Evolutionary conservation across 306 rosid species (phyloP), one percentile per base, ranked within the genome.

Genomic region (Datisca glomerata): DNA sequence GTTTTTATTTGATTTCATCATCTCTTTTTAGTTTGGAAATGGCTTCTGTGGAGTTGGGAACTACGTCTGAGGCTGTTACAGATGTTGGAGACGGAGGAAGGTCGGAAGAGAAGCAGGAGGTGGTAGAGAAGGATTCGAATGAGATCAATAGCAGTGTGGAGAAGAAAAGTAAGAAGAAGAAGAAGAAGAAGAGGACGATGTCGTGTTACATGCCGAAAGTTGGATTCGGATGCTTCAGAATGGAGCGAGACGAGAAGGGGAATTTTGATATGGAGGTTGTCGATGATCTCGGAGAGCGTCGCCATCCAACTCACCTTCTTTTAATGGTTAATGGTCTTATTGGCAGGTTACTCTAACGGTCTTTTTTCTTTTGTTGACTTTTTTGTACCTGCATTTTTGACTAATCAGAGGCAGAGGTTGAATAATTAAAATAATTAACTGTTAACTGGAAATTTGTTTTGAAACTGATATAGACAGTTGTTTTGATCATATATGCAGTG

Each of bases 261-360:
- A 55, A 50, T 61, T 57, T 71, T 21, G 92, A 81, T 49, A 68
- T 81, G 41, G 74, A 75, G 55, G 64, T 68, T 46, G 70, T 65
- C 37, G 76, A 69, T 47, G 58, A 44, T n/a, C 60, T 55, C 53
- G 67, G 59, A 18, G 48, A 40, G 9, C 59, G 64, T 64, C 49
- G 54, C 24, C 48, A 44, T 3, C 79, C 81, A 3, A 64, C 79
- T 24, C 96, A 86, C 47, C 62, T 81, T 43, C 53, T 86, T 61
- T 51, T 86, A 23, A 66, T 71, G 94, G 94, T 75, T 33, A 75
- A 86, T 54, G 96, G 96, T 39, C 79, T 86, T 12, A 40, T 75
- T 8, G 96, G 96, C 67, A 86, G 84, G 96, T 73, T 18, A 21
- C 57, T 31, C 32, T 31, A 24, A 10, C 12, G n/a, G n/a, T n/a